phyloP scores from a whole-genome alignment of 768 basidiomycete genomes.

The Tylopilus cervinicoccineus region DNA sequence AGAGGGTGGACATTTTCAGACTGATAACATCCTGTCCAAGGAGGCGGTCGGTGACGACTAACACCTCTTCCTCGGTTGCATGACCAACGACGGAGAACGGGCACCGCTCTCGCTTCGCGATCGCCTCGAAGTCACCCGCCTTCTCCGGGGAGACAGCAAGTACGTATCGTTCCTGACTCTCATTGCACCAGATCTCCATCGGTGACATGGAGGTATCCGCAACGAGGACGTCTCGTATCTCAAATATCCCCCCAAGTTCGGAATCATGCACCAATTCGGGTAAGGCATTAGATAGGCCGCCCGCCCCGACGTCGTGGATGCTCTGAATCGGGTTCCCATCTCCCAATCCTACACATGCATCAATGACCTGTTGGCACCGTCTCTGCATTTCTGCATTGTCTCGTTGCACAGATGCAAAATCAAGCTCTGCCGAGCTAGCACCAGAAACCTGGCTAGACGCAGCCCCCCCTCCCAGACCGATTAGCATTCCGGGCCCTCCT shows the following conservation, averaged over 20 bases:
- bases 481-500: constrained; percentile 94
- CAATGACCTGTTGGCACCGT: constrained; percentile 95
- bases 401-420: constrained; percentile 96
- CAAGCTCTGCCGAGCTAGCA: constrained; percentile 85
- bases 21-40: constrained; percentile 77
- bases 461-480: constrained; percentile 95
- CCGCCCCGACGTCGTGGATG: constrained; percentile 98
- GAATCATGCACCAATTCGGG: constrained; percentile 98
- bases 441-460: constrained; percentile 94
- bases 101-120: constrained; percentile 87
- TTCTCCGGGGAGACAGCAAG: constrained; percentile 75
- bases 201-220: constrained; percentile 95
- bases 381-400: constrained; percentile 99
- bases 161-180: constrained; percentile 97
- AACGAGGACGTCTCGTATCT: constrained; percentile 89
- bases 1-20: constrained; percentile 91
- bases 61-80: constrained; percentile 76
- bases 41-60: constrained; percentile 87
- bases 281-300: constrained; percentile 92
- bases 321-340: constrained; percentile 80
- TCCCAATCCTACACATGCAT: constrained; percentile 69
- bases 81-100: constrained; percentile 90
- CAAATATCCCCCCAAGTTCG: constrained; percentile 84
- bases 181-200: constrained; percentile 99
- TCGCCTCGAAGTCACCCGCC: constrained; percentile 59